Evolutionary conservation across 192 early-diverging fungal genomes (phyloP).

Genomic region (Mortierella alpina): DNA sequence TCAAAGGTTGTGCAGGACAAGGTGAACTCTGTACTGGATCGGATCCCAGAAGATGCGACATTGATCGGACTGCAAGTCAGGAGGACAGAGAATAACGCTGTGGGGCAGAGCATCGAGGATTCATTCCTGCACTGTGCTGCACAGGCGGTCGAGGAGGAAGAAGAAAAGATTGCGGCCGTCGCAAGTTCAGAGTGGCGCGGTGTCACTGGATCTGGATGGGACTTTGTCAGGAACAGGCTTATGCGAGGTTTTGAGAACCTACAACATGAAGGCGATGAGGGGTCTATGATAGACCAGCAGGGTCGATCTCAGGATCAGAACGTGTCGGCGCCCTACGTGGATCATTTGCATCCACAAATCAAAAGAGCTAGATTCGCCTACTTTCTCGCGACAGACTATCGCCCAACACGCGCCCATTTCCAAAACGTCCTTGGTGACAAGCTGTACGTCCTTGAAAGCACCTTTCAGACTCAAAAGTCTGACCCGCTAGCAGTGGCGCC

Average conservation of each 20-base stretch:
- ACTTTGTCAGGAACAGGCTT: neutral
- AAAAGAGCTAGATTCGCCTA: conserved; percentile 15
- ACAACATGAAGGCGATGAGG: neutral
- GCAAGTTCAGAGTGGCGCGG: neutral
- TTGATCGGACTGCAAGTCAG: conserved; percentile 45
- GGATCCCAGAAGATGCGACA: conserved; percentile 25
- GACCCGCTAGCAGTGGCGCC: neutral
- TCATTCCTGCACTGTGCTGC: conserved; percentile 44
- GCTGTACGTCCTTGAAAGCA: conserved; percentile 44
- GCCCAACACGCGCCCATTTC: conserved; percentile 43
- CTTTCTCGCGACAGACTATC: conserved; percentile 47
- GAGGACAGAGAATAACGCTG: conserved; percentile 51
- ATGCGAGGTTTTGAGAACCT: too few relatives aligned
- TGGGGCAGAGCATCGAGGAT: conserved; percentile 46
- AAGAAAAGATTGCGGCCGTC: neutral
- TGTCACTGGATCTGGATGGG: neutral
- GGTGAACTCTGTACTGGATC: conserved; percentile 36
- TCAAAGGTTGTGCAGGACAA: conserved; percentile 24
- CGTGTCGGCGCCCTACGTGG: too few relatives aligned
- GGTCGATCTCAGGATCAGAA: neutral
- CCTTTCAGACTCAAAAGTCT: conserved; percentile 22
- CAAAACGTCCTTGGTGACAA: conserved; percentile 30
- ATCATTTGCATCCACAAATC: neutral
- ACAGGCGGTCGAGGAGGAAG: conserved; percentile 36
- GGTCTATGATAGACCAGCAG: neutral